These are phyloP conservation scores for Hortiboletus flavorubellus DNA, from an alignment of 768 basidiomycete genomes.

Conservation along the genomic window DNA sequence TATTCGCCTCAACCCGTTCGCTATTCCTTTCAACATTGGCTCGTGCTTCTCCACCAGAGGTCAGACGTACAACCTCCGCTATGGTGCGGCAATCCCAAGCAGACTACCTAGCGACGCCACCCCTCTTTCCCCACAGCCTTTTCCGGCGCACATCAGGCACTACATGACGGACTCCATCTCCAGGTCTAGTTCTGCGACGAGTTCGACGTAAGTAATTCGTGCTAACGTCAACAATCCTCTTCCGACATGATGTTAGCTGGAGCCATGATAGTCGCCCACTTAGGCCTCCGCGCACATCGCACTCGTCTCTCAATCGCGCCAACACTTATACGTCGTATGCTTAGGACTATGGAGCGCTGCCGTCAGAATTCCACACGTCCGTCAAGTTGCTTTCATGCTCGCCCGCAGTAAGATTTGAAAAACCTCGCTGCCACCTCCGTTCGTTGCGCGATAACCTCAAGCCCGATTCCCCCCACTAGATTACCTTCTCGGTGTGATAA, in stretches of 20 bases:
- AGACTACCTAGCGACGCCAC: conserved; percentile 19
- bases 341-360: conserved; percentile 8
- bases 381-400: conserved; percentile 22
- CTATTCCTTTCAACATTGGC: conserved; percentile 27
- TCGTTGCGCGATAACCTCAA: conserved; percentile 21
- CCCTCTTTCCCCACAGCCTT: conserved; percentile 26
- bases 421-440: conserved; percentile 6
- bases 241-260: conserved; percentile 24
- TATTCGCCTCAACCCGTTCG: conserved; percentile 32
- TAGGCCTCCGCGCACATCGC: conserved; percentile 13
- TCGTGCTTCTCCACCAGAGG: conserved; percentile 4
- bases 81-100: conserved; percentile 4
- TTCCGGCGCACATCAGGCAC: conserved; percentile 13
- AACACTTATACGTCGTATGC: conserved; percentile 22
- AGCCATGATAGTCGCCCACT: conserved; percentile 25
- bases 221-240: not conserved
- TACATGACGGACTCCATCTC: conserved; percentile 26
- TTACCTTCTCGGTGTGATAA: conserved; percentile 22
- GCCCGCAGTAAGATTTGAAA: not conserved
- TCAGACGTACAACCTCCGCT: conserved; percentile 6
- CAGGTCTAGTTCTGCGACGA: conserved; percentile 33
- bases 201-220: conserved; percentile 28
- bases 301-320: conserved; percentile 14
- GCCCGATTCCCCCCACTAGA: conserved; percentile 6
- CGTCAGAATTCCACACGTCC: conserved; percentile 3